phyloP scores from a whole-genome alignment of 192 early-diverging fungal species.

The Mortierella hygrophila region DNA sequence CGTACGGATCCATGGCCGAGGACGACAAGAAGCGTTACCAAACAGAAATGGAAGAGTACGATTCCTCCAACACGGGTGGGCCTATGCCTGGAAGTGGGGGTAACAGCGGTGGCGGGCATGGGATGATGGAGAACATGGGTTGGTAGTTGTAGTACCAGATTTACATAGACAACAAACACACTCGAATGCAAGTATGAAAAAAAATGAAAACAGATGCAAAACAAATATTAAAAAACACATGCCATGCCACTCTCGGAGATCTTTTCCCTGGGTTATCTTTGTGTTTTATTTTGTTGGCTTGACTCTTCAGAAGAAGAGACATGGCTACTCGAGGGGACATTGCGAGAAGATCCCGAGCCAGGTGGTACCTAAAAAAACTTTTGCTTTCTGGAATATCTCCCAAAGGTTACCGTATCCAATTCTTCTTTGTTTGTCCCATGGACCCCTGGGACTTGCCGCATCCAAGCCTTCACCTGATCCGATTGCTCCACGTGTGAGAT shows the following conservation, averaged over 20 bases:
- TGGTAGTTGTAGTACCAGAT: constrained; percentile 18
- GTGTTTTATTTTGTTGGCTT: background rate
- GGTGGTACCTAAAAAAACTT: background rate
- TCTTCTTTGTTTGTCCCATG: too few species aligned
- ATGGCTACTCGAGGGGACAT: background rate
- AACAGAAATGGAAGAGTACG: constrained; percentile 49
- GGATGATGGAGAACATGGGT: constrained; percentile 17
- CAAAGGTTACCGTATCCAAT: too few species aligned
- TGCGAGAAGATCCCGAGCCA: background rate
- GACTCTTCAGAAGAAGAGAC: background rate
- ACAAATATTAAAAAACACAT: background rate
- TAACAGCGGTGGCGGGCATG: constrained; percentile 2
- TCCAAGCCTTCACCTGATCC: too few species aligned
- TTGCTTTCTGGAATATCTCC: too few species aligned
- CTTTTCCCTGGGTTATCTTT: background rate
- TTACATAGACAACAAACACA: background rate
- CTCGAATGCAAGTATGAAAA: background rate
- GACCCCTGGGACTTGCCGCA: too few species aligned
- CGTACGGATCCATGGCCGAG: constrained; percentile 52
- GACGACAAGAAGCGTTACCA: constrained; percentile 54
- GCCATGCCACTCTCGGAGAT: background rate
- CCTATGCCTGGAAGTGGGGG: constrained; percentile 3
- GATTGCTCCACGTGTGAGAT: too few species aligned
- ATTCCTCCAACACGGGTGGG: constrained; percentile 27
- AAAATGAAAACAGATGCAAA: background rate